Evolutionary conservation across 495 filamentous ascomycete species (phyloP), one percentile per base, ranked within the genome.

Genomic region (Rusavskia elegans): DNA sequence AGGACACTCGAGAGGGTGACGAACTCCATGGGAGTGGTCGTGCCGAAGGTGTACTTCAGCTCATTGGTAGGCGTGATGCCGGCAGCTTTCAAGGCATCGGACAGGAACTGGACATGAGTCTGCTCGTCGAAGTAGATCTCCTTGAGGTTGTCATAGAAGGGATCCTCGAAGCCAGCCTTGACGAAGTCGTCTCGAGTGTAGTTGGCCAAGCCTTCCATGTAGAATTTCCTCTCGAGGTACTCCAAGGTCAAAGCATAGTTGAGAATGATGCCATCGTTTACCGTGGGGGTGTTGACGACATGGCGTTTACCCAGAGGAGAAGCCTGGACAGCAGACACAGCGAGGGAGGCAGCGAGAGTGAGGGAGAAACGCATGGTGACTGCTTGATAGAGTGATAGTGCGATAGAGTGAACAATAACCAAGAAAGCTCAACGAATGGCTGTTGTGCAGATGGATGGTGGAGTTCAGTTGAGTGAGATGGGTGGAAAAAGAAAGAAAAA

Each of bases 191-290:
- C 59, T n/a, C 69, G 69, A 2, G 74, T 69, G 62, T 82, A 82
- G 61, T 76, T 70, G 53, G 71, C 67, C 55, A 83, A 80, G 27
- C 76, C 80, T 57, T 80, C 66, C 51, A 67, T 64, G 68, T 83
- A 83, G 61, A 83, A 83, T 32, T 68, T 61, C 23, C 73, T 60
- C 63, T 83, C 80, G 53, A 83, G 76, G 61, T 78, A 75, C 64
- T 83, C 80, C 19, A 81, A 66, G 13, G 80, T 82, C 51, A 83
- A 68, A 52, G 80, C 80, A 17, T 53, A 53, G 35, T 53, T 53
- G 44, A 53, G 52, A 19, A 53, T 53, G 16, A 53, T 53, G 41
- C 52, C 52, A 29, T 53, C 52, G 10, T 53, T 35, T 0, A 53
- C 52, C 4, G 3, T 39, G 4, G 52, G 52, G 2, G 52, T 48